Base-by-base conservation (phyloP, 306 rosid species). In the Clitoria ternatea region DNA sequence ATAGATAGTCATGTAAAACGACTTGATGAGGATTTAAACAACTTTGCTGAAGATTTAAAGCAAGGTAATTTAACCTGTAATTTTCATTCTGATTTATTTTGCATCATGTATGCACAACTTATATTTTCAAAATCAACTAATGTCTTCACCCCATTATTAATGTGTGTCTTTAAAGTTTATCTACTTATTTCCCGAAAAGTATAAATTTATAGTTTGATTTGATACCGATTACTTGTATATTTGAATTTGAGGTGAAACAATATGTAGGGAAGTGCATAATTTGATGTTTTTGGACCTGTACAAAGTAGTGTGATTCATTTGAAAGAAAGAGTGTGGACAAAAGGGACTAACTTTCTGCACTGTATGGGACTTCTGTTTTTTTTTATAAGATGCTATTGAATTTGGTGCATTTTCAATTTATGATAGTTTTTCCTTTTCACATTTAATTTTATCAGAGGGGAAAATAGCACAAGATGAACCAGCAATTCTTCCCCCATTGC, bases 1-100 rank as follows among this genome's bases (percentile, higher is more conserved):
- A 90, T 94, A 81, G 98, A 94, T 73, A 86, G 98, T 80, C 98
- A 94, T 74, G 70, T 94, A 33, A 94, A 94, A 86, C 85, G 97
- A 50, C 97, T 94, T 61, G 97, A 94, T 66, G 96, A 91, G 85
- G 99, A 94, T 83, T 82, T 94, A 77, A 84, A 79, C 84, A 82
- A 91, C 84, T 94, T 91, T 74, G 92, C 91, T 0, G 97, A 94
- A 78, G 98, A 94, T 83, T 84, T 94, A 76, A 94, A 94, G 85
- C 98, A 90, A 87, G 98, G 98, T 89, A 89, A 75, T 63, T 37
- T 54, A 68, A 53, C 64, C 5, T 49, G 60, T 53, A 54, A 35
- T 76, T 37, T 79, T 13, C 43, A 27, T 63, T 65, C 65, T 40
- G 72, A 40, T 56, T 74, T 74, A 61, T 65, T 36, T 30, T 52